These are phyloP conservation scores for Lachnellula occidentalis DNA, from an alignment of 2,329 filamentous ascomycete species.

Conservation along the genomic window DNA sequence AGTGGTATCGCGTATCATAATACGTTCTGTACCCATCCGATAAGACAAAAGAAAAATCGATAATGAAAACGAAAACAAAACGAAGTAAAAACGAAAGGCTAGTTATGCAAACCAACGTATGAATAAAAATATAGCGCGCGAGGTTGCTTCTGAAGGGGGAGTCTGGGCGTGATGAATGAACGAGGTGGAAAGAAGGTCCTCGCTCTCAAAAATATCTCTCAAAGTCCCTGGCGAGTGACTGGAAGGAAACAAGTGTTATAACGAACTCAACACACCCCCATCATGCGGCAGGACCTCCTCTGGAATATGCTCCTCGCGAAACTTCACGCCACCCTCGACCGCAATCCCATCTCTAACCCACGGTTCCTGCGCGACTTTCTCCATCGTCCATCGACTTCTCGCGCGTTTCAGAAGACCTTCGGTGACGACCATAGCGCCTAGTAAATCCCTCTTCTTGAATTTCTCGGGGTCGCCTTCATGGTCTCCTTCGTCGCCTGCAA, in stretches of 20 bases:
- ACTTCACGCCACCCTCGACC: slow-evolving; percentile 57
- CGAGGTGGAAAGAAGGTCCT: neutral
- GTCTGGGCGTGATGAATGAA: neutral
- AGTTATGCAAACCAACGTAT: neutral
- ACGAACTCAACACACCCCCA: slow-evolving; percentile 7
- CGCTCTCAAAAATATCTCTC: too few relatives aligned
- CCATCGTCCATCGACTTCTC: slow-evolving; percentile 68
- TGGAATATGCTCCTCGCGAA: slow-evolving; percentile 45
- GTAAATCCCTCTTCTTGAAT: slow-evolving; percentile 58
- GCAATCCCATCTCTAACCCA: slow-evolving; percentile 75
- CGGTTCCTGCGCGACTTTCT: slow-evolving; percentile 62
- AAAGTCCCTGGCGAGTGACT: too few relatives aligned
- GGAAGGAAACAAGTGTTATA: slow-evolving; percentile 5
- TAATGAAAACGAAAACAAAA: too few relatives aligned
- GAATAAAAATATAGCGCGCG: neutral
- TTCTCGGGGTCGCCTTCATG: slow-evolving; percentile 64
- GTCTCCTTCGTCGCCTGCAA: slow-evolving; percentile 76
- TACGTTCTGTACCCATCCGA: neutral
- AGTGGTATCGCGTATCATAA: neutral
- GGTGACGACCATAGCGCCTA: slow-evolving; percentile 74
- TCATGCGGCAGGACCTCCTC: slow-evolving; percentile 18
- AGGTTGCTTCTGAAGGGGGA: neutral
- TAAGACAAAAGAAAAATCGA: neutral
- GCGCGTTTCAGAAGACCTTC: slow-evolving; percentile 81
- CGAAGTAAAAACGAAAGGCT: too few relatives aligned